Percentiles rank a stretch among this genome's conserved stretches.
phyloP scores from a whole-genome alignment of 2,329 filamentous ascomycete genomes.

The Pseudopyrenochaeta lycopersici region DNA sequence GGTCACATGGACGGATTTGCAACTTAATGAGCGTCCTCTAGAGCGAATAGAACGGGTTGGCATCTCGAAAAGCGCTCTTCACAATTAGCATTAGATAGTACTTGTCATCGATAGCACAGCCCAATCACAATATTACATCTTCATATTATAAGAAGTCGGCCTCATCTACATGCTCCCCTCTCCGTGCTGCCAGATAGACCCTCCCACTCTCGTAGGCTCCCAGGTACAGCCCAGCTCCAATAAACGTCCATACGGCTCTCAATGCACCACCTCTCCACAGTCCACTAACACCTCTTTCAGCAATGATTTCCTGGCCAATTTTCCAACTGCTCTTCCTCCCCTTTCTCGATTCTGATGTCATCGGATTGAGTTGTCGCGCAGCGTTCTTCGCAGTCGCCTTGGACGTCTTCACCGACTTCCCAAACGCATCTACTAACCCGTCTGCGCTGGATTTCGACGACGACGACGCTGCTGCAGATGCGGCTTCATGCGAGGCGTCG shows the following conservation, averaged over 20 bases:
- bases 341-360: conserved; percentile 20
- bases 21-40: background rate
- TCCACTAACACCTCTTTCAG: conserved; percentile 73
- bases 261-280: conserved; percentile 80
- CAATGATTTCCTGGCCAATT: conserved; percentile 72
- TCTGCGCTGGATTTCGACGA: conserved; percentile 16
- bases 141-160: conserved; percentile 32
- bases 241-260: conserved; percentile 79
- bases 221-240: conserved; percentile 85
- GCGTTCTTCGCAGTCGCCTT: conserved; percentile 29
- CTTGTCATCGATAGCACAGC: background rate
- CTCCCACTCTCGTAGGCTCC: conserved; percentile 86
- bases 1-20: background rate
- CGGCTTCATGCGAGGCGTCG: conserved; percentile 22
- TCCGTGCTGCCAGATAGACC: conserved; percentile 56
- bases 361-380: background rate
- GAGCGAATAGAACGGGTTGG: background rate
- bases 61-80: background rate
- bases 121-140: background rate
- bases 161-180: conserved; percentile 53
- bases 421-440: conserved; percentile 52
- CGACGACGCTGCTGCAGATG: conserved; percentile 7
- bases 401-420: conserved; percentile 45
- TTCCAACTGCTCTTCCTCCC: conserved; percentile 57
- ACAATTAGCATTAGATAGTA: background rate